Conservation (phyloP, 225 moss, liverwort and hornwort species). For the Thuidium tamariscinum region DNA sequence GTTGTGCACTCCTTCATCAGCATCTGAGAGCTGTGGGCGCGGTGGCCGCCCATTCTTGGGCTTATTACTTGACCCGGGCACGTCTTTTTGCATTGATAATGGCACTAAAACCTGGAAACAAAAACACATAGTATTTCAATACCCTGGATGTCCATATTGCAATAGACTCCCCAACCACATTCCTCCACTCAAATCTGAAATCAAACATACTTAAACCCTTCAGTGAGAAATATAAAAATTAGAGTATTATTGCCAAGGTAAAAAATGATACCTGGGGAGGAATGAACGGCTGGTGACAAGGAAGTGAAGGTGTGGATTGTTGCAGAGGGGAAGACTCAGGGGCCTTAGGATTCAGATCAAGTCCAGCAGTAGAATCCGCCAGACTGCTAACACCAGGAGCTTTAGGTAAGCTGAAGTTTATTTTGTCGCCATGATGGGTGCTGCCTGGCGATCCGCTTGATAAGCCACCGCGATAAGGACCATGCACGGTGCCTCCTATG, state of each 20-base stretch:
- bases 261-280: constrained; percentile 46
- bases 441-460: constrained; percentile 8
- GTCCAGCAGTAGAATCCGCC: constrained; percentile 49
- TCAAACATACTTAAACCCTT: not conserved
- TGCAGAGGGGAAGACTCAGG: constrained; percentile 2
- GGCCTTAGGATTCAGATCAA: constrained; percentile 21
- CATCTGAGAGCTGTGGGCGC: constrained; percentile 51
- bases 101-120: constrained; percentile 69
- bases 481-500: constrained; percentile 28
- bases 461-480: constrained; percentile 25
- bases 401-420: constrained; percentile 24
- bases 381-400: constrained; percentile 24
- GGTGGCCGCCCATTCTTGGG: constrained; percentile 58
- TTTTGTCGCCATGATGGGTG: constrained; percentile 14
- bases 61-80: constrained; percentile 2
- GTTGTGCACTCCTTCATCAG: constrained; percentile 68
- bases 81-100: constrained; percentile 78
- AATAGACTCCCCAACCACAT: not conserved
- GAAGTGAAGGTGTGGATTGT: constrained; percentile 7
- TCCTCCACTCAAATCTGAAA: not conserved
- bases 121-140: not conserved
- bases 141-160: not conserved
- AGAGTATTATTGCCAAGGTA: not conserved
- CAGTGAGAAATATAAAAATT: not conserved
- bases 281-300: constrained; percentile 63